These are phyloP conservation scores for Helicostylum pulchrum DNA, from an alignment of 192 early-diverging fungal species.

Conservation along the genomic window DNA sequence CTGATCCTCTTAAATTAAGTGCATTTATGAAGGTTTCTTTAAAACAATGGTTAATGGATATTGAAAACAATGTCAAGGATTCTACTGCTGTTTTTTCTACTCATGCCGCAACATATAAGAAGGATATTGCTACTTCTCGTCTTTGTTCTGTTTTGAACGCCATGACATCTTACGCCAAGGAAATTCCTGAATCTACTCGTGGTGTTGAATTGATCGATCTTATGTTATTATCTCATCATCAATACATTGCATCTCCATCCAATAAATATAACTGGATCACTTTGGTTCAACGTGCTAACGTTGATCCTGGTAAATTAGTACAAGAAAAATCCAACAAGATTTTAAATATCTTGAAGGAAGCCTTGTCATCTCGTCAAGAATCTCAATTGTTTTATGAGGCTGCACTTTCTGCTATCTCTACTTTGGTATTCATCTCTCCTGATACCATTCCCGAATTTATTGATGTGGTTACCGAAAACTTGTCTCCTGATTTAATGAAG, in stretches of 20 bases:
- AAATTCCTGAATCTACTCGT: conserved; percentile 30
- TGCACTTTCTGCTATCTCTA: conserved; percentile 58
- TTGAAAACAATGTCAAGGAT: conserved; percentile 48
- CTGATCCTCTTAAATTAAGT: conserved; percentile 33
- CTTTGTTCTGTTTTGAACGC: conserved; percentile 50
- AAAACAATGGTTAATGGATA: conserved; percentile 44
- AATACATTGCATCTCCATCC: conserved; percentile 52
- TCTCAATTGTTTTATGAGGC: conserved; percentile 59
- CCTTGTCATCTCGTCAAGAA: conserved; percentile 36
- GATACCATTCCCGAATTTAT: conserved; percentile 50
- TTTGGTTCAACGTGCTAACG: conserved; percentile 70
- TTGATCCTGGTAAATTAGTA: conserved; percentile 67
- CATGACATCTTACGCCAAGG: conserved; percentile 42
- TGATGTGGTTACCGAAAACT: conserved; percentile 40
- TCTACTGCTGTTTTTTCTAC: conserved; percentile 39
- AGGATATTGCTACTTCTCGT: conserved; percentile 39
- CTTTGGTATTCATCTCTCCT: conserved; percentile 60
- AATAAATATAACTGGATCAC: conserved; percentile 83
- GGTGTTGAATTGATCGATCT: conserved; percentile 41
- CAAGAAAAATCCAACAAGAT: conserved; percentile 39
- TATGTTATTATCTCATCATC: conserved; percentile 51
- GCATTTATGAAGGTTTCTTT: conserved; percentile 40
- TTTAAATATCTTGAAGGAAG: conserved; percentile 42
- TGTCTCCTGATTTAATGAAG: conserved; percentile 49
- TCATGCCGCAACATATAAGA: conserved; percentile 28